Conservation (phyloP, 139 green algal species). For the Gonium pectorale region DNA sequence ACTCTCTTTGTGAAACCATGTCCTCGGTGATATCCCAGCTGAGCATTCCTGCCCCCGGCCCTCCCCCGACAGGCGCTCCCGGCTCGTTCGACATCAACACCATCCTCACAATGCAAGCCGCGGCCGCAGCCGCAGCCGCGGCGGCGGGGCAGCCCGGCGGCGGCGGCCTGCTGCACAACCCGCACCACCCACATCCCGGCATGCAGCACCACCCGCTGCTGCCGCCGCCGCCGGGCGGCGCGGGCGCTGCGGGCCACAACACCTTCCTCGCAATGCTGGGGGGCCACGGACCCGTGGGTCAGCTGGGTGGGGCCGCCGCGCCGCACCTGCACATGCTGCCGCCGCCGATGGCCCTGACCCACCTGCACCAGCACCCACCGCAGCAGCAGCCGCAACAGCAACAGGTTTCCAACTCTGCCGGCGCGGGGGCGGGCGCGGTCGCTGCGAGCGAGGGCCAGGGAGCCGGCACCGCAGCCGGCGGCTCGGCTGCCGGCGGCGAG, state of each 20-base stretch:
- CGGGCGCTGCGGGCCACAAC: background rate
- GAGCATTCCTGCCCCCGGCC: too few relatives aligned
- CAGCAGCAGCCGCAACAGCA: conserved; percentile 16
- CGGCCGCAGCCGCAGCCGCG: background rate
- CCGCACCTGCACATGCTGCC: background rate
- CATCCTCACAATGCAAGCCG: conserved; percentile 24
- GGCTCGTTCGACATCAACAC: too few relatives aligned
- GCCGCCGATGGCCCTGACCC: background rate
- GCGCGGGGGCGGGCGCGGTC: too few relatives aligned
- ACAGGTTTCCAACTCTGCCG: too few relatives aligned
- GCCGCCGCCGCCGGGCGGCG: background rate
- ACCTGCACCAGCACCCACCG: background rate
- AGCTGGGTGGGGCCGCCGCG: background rate
- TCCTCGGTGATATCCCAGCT: too few relatives aligned
- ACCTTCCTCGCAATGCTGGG: conserved; percentile 25
- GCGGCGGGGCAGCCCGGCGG: background rate
- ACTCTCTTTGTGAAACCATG: too few relatives aligned
- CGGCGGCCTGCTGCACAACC: too few relatives aligned
- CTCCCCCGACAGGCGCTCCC: too few relatives aligned
- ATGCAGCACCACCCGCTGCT: background rate
- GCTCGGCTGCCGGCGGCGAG: too few relatives aligned
- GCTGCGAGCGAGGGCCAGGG: too few relatives aligned
- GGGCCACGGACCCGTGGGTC: background rate
- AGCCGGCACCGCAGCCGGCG: too few relatives aligned
- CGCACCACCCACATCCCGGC: too few relatives aligned